A percentile compares a stretch with the other conserved stretches of the same genome.
phyloP scores from a whole-genome alignment of 306 rosid genomes.

The Cajanus cajan region DNA sequence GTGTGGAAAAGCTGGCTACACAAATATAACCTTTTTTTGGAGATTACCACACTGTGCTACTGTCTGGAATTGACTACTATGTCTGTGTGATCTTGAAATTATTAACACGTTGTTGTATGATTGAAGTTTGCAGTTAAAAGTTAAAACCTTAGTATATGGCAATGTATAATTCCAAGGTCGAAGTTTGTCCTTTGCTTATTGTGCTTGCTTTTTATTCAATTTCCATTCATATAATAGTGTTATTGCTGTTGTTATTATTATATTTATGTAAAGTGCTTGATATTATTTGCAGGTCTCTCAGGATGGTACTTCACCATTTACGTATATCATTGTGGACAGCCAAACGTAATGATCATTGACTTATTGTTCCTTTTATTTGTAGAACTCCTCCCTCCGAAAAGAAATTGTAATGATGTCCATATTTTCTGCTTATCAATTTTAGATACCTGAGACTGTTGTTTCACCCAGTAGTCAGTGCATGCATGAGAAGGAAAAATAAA shows the following conservation, averaged over 20 bases:
- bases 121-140: not conserved
- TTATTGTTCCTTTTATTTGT: conserved; percentile 8
- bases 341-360: conserved; percentile 55
- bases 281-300: conserved; percentile 56
- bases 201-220: not conserved
- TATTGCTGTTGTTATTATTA: not conserved
- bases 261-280: not conserved
- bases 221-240: not conserved
- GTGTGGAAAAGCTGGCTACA: not conserved
- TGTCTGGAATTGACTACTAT: not conserved
- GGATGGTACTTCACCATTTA: conserved; percentile 76
- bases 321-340: conserved; percentile 76
- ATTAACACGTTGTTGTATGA: not conserved
- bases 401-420: not conserved
- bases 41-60: not conserved
- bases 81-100: not conserved
- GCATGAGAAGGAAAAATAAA: not conserved
- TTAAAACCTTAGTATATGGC: conserved; percentile 3
- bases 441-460: not conserved
- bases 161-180: not conserved
- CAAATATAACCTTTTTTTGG: not conserved
- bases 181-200: not conserved
- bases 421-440: conserved; percentile 6
- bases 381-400: not conserved
- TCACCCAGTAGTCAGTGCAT: not conserved